Percentiles rank a stretch among this genome's conserved stretches.
Evolutionary conservation across 2,329 filamentous ascomycete genomes (phyloP).

Genomic region (Fusarium nodosum): DNA sequence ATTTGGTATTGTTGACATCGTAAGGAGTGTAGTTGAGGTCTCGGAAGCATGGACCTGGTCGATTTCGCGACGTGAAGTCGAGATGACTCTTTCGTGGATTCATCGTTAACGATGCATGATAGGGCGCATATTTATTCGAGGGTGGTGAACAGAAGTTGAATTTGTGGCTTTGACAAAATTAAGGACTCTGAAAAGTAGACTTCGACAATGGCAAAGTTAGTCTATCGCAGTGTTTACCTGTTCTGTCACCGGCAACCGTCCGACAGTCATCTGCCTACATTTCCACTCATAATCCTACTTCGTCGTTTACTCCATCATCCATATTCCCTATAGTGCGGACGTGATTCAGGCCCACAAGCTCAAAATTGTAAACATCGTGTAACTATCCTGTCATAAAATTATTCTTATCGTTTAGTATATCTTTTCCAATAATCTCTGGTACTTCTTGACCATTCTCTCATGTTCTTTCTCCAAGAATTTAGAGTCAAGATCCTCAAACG

Average conservation of each 20-base stretch:
- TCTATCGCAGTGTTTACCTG: not conserved
- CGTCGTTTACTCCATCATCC: not conserved
- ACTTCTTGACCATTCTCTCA: not conserved
- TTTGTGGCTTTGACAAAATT: not conserved
- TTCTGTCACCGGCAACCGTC: not conserved
- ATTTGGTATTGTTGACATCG: not conserved
- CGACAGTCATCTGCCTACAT: not conserved
- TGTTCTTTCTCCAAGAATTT: slow-evolving; percentile 4
- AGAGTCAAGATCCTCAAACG: slow-evolving; percentile 14
- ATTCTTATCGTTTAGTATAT: not conserved
- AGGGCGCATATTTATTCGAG: not conserved
- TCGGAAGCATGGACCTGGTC: not conserved
- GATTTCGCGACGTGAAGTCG: not conserved
- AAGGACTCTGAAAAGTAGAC: not conserved
- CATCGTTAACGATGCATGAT: not conserved
- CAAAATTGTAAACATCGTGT: not conserved
- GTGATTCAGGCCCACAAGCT: not conserved
- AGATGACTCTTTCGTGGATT: not conserved
- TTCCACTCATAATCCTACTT: not conserved
- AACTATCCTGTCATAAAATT: not conserved
- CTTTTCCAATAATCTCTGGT: not conserved
- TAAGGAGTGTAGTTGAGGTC: not conserved
- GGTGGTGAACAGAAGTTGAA: not conserved
- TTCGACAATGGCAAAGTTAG: not conserved
- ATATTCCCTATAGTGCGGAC: not conserved